Base-by-base conservation (phyloP, 2,329 filamentous ascomycete species). In the Blastomyces percursus region DNA sequence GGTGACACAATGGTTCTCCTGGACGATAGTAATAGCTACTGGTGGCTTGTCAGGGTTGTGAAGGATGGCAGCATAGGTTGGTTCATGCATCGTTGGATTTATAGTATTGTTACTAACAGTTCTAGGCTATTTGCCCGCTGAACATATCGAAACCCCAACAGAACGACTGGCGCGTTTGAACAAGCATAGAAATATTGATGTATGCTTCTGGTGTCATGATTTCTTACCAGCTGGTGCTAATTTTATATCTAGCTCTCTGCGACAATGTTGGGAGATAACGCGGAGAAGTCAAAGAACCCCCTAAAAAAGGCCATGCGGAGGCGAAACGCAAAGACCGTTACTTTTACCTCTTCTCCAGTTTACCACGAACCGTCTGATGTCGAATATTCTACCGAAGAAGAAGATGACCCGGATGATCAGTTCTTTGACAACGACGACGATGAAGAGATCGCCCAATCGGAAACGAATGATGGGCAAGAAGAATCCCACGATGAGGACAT, bases 11-110 rank as follows among this genome's bases (percentile, higher is more conserved):
- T 99, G 94, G 93, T 97, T 61, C 81, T 99, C 66, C 84, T 99
- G 27, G 94, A 99, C 72, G 94, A 99, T 71, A 97, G 91, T 78
- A 99, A 99, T 78, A 97, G 92, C 77, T 99, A 99, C 76, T 99
- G 94, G 94, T 99, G 94, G 94, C 84, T 99, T 65, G 94, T 99
- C 16, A 84, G 93, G 67, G 90, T 99, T 55, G 92, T 97, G 61
- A 97, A 97, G 76, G 94, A 99, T 76, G 95, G 90, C 74, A 97
- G 91, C 73, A 99, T 99, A 75, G 86, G 85, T 87, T 75, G 64
- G 81, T 70, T 46, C 19, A 12, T 21, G 21, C 52, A 7, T 21
- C n/a, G 8, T 21, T 24, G 40, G n/a, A 30, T 46, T 40, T 5
- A 48, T 59, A 60, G 57, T 38, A n/a, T 59, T n/a, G 19, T 56